Conservation (phyloP, 2,329 filamentous ascomycete species). For the Ceratocystis ficicola region DNA sequence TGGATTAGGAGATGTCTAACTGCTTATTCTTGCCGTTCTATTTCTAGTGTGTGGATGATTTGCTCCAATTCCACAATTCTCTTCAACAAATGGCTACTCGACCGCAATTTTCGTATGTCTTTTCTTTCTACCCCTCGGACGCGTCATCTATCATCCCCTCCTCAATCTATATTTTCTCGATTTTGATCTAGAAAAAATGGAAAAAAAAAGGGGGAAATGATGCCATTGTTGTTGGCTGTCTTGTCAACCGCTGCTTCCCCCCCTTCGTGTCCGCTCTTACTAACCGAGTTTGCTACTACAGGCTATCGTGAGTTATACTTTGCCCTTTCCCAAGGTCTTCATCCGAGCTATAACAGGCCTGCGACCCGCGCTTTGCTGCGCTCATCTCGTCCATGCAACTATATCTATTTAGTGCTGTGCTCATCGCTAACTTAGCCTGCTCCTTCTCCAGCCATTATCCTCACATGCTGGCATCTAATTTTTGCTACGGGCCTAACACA, state of each 20-base stretch:
- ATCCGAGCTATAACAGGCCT: neutral
- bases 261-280: neutral
- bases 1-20: neutral
- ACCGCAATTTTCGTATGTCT: slow-evolving; percentile 44
- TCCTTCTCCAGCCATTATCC: slow-evolving; percentile 37
- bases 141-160: neutral
- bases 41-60: slow-evolving; percentile 58
- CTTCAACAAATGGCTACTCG: slow-evolving; percentile 85
- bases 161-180: neutral
- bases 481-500: slow-evolving; percentile 57
- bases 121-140: neutral
- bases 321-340: neutral
- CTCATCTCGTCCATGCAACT: too few relatives aligned
- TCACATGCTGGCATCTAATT: slow-evolving; percentile 56
- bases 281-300: neutral
- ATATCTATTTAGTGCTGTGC: neutral
- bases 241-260: neutral
- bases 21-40: neutral
- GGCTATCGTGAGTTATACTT: slow-evolving; percentile 3
- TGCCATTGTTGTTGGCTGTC: neutral
- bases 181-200: neutral
- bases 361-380: neutral
- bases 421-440: neutral
- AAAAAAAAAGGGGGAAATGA: neutral
- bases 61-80: slow-evolving; percentile 76